Base-by-base conservation (phyloP, 768 basidiomycete genomes). In the Leccinellum rugosiceps region DNA sequence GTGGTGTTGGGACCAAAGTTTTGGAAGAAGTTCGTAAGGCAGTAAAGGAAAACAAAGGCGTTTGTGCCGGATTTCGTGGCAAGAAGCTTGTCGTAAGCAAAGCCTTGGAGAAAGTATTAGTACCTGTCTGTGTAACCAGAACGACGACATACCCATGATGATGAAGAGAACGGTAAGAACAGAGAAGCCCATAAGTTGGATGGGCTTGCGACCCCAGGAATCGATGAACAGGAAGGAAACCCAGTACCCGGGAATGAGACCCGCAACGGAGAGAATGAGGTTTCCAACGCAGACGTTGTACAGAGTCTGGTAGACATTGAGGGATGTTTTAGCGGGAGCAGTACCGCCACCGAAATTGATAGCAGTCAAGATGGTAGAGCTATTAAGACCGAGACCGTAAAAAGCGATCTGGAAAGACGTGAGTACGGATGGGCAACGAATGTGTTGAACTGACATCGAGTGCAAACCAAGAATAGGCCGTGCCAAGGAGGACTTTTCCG, bases 361-460 rank as follows among this genome's bases (percentile, higher is more conserved):
- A 30, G 87, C 81, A 52, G 76, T 71, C 50, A 95, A 78, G 60
- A 95, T 87, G 68, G 85, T 83, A 34, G 83, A 79, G 3, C 86
- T 89, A 75, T 95, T 95, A 55, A 96, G 81, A 55, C 91, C 88
- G 35, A 96, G 81, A 52, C 92, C 92, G 70, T 94, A 94, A 76
- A 91, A 94, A 9, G 92, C 91, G 55, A 94, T 85, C 84, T 89
- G 50, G 26, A 61, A 51, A 26, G 17, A 48, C 6, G 45, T 64
- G n/a, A 58, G 51, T 30, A 49, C 8, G n/a, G 19, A 21, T 10
- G 21, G 34, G 9, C 17, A 15, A 50, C 28, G 21, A 49, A 15
- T 6, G 17, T 7, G n/a, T 28, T 19, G 2, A 6, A 77, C 87
- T 54, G 31, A 86, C 86, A 63, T 91, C 92, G 25, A 93, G 82